A percentile compares a stretch with the other conserved stretches of the same genome.
phyloP scores from a whole-genome alignment of 129 eudicot species.

The Ambrosia artemisiifolia region DNA sequence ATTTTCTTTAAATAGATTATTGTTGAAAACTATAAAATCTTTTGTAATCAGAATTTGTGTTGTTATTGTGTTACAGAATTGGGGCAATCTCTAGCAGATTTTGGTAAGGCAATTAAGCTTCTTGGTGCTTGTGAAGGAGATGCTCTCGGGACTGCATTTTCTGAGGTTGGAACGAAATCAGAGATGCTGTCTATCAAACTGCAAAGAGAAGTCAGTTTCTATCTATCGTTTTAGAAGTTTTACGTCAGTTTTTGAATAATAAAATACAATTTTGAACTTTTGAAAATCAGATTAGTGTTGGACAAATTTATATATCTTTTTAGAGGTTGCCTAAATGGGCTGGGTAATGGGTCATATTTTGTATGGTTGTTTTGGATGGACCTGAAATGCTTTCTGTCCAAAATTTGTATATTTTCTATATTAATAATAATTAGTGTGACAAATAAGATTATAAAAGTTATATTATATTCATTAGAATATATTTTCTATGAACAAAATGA shows the following conservation, averaged over 20 bases:
- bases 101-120: slow-evolving; percentile 87
- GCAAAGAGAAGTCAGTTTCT: slow-evolving; percentile 67
- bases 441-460: not conserved
- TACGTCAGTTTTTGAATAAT: not conserved
- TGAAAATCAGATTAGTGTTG: slow-evolving; percentile 1
- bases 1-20: not conserved
- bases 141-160: slow-evolving; percentile 87
- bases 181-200: slow-evolving; percentile 71
- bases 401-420: not conserved
- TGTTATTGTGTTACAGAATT: slow-evolving; percentile 47
- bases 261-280: slow-evolving; percentile 3
- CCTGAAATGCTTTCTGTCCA: not conserved
- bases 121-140: slow-evolving; percentile 90
- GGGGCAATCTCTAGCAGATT: slow-evolving; percentile 87
- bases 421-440: not conserved
- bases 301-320: too few relatives aligned
- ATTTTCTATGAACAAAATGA: not conserved
- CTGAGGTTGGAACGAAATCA: slow-evolving; percentile 87
- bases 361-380: not conserved
- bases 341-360: not conserved
- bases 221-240: slow-evolving; percentile 9
- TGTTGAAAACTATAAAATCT: not conserved
- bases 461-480: not conserved
- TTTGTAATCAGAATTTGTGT: not conserved
- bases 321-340: too few relatives aligned